Evolutionary conservation across 2,329 filamentous ascomycete species (phyloP).

Genomic region (Pseudofabraea citricarpa): DNA sequence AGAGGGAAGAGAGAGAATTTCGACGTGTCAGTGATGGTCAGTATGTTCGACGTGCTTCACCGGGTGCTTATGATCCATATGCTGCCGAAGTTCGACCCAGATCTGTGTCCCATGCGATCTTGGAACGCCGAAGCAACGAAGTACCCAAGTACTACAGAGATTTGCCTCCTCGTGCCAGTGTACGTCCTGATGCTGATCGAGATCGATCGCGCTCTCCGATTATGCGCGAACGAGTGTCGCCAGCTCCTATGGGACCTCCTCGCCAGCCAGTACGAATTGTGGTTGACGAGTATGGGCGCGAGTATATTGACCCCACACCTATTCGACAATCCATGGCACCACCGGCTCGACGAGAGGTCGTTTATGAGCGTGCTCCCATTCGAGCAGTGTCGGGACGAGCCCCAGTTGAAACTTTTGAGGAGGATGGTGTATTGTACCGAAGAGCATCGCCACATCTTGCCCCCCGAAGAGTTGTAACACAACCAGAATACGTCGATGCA

Average conservation of each 20-base stretch:
- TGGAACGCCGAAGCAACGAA: slow-evolving; percentile 21
- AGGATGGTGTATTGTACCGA: slow-evolving; percentile 35
- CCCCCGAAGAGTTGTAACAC: slow-evolving; percentile 55
- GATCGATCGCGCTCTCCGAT: slow-evolving; percentile 45
- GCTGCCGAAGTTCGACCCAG: slow-evolving; percentile 20
- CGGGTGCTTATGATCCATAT: slow-evolving; percentile 19
- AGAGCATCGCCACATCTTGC: slow-evolving; percentile 45
- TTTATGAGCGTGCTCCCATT: slow-evolving; percentile 56
- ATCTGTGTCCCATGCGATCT: slow-evolving; percentile 19
- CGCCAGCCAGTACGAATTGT: slow-evolving; percentile 60
- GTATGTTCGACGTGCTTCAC: slow-evolving; percentile 22
- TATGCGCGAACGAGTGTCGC: slow-evolving; percentile 37
- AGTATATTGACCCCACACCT: slow-evolving; percentile 61
- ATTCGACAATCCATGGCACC: slow-evolving; percentile 50
- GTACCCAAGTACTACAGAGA: slow-evolving; percentile 40
- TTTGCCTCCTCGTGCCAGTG: slow-evolving; percentile 39
- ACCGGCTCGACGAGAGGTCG: slow-evolving; percentile 42
- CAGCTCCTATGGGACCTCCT: slow-evolving; percentile 43
- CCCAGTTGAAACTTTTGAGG: slow-evolving; percentile 22
- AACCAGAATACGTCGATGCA: slow-evolving; percentile 51
- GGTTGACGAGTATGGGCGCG: slow-evolving; percentile 77
- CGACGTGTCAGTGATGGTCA: slow-evolving; percentile 15
- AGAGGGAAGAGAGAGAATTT: slow-evolving; percentile 22
- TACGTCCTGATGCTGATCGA: slow-evolving; percentile 43
- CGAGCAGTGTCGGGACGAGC: slow-evolving; percentile 21